A percentile compares a stretch with the other conserved stretches of the same genome.
Evolutionary conservation across 2,329 filamentous ascomycete species (phyloP).

Genomic region (Huntiella decipiens): DNA sequence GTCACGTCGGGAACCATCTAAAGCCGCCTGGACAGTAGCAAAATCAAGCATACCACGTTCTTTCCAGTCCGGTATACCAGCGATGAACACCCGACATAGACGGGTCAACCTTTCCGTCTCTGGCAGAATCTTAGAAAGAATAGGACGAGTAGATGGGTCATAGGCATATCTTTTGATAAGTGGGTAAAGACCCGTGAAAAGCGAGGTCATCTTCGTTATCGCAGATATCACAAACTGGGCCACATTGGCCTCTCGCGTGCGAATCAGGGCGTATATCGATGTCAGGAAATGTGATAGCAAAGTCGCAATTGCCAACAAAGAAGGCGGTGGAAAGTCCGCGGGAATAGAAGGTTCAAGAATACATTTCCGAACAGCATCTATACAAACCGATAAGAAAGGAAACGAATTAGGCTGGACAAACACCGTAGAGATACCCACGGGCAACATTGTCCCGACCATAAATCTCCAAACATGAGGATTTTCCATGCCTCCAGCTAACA

Average conservation of each 20-base stretch:
- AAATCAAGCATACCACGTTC: no score
- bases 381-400: constrained; percentile 32
- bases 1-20: no score
- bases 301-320: not conserved
- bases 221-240: constrained; percentile 1
- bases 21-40: no score
- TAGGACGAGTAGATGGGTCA: not conserved
- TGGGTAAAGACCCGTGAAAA: constrained; percentile 2
- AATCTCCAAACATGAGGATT: constrained; percentile 24
- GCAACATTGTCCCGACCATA: constrained; percentile 32
- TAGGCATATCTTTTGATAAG: constrained; percentile 1
- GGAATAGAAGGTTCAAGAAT: not conserved
- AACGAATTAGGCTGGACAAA: constrained; percentile 21
- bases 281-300: not conserved
- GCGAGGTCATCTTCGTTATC: not conserved
- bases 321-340: not conserved
- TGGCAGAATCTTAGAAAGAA: not conserved
- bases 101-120: not conserved
- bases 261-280: constrained; percentile 5
- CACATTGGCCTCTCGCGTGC: not conserved
- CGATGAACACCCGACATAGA: not conserved
- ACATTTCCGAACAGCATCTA: constrained; percentile 22
- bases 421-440: constrained; percentile 28
- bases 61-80: not conserved
- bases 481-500: constrained; percentile 31